Base-by-base conservation (phyloP, 2,329 filamentous ascomycete species). In the Whalleya microplaca region DNA sequence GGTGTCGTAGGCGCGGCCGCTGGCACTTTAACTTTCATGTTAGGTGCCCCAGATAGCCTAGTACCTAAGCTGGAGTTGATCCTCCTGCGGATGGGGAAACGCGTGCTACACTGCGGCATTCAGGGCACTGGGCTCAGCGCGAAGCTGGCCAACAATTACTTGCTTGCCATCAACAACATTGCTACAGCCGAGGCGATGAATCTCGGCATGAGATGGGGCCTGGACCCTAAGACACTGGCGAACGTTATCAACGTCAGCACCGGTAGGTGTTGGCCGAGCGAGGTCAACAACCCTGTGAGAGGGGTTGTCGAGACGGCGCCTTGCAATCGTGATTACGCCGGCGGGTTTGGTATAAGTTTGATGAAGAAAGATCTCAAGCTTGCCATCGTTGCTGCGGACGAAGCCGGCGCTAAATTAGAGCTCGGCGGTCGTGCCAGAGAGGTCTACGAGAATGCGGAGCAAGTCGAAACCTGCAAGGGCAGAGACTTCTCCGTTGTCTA, bases 71-170 rank as follows among this genome's bases (percentile, higher is more conserved):
- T 90, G 9, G 88, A 88, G 55, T 81, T 86, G 0, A 80, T 92
- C 1, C 80, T 99, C 4, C 79, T 87, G 20, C 80, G 86, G 58
- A 97, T 99, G 92, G 95, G 95, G 51, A 87, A 87, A 70, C 89
- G 88, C 57, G 89, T 96, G 3, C 81, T 96, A 59, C 92, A 96
- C 72, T 89, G 96, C 67, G 95, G 95, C 3, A 80, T 80, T 0
- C 92, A 96, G 64, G 93, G 92, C 10, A 85, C 91, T 2, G 95
- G 95, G 0, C 82, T 99, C 1, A 90, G 92, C 10, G 95, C 90
- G 41, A 99, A 99, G 77, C 82, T 99, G 29, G 93, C 94, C 51
- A 99, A 99, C 78, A 99, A 99, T 75, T 99, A 99, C 73, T 84
- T 98, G 23, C 81, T 99, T 2, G 94, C 93, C 3, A 86, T 98